A percentile compares a stretch with the other conserved stretches of the same genome.
Conservation (phyloP, 202 grass and related monocot genomes). For the Setaria viridis region DNA sequence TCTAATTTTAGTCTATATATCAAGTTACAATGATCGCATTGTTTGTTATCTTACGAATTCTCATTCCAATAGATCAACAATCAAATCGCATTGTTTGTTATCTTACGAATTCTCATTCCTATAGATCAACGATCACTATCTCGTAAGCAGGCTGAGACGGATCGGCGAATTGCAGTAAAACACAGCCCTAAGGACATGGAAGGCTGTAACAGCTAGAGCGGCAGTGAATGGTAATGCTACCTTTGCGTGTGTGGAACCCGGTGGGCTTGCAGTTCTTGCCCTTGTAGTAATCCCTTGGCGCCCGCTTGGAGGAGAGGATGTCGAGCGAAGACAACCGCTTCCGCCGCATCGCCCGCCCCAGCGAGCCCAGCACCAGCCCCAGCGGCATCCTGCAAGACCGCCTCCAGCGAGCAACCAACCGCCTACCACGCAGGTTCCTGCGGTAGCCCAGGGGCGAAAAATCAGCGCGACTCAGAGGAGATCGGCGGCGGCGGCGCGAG, state of each 20-base stretch:
- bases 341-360: conserved; percentile 83
- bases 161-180: background rate
- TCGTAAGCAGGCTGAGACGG: background rate
- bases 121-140: background rate
- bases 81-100: background rate
- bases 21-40: background rate
- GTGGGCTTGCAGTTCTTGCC: conserved; percentile 99
- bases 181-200: background rate
- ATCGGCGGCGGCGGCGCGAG: background rate
- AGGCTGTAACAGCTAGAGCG: background rate
- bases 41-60: background rate
- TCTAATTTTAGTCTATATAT: background rate
- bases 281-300: conserved; percentile 89
- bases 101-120: background rate
- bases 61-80: background rate
- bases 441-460: background rate
- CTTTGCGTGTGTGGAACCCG: conserved; percentile 97
- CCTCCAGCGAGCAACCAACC: background rate
- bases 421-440: background rate
- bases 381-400: conserved; percentile 62
- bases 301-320: conserved; percentile 92
- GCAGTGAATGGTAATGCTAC: conserved; percentile 34
- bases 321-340: conserved; percentile 77
- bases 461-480: background rate
- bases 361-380: conserved; percentile 69